Percentiles rank a stretch among this genome's conserved stretches.
Conservation (phyloP, 192 early-diverging fungal genomes). For the Umbelopsis sp. region DNA sequence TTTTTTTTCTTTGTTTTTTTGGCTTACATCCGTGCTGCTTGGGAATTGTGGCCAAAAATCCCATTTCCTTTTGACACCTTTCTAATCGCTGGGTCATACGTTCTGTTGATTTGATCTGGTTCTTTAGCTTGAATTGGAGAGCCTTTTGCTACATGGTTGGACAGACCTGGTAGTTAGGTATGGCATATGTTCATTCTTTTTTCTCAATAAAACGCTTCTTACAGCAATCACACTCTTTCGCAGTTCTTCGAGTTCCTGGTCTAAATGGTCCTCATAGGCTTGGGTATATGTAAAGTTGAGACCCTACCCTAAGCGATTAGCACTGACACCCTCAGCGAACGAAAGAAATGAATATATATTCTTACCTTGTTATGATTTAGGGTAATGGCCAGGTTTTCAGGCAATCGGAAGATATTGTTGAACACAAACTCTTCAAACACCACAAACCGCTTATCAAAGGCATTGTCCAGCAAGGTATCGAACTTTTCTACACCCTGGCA, state of each 20-base stretch:
- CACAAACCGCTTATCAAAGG: conserved; percentile 5
- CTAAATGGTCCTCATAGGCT: conserved; percentile 27
- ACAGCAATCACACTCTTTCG: conserved; percentile 3
- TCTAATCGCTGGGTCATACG: conserved; percentile 39
- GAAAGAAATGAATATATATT: neutral
- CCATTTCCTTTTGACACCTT: conserved; percentile 15
- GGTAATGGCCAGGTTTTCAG: neutral
- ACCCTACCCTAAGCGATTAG: neutral
- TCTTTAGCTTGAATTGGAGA: neutral
- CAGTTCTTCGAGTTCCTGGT: conserved; percentile 35
- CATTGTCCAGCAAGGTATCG: conserved; percentile 8
- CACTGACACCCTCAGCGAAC: neutral
- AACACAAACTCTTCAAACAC: conserved; percentile 17
- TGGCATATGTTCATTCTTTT: neutral
- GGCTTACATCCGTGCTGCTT: conserved; percentile 14
- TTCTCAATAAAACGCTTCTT: neutral
- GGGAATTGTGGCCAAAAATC: neutral
- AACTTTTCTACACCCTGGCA: conserved; percentile 9
- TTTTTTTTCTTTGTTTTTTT: too few species aligned
- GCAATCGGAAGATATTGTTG: conserved; percentile 16
- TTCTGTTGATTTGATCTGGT: conserved; percentile 29
- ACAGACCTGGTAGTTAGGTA: neutral
- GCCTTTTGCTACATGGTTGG: conserved; percentile 26
- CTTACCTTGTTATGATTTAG: conserved; percentile 5
- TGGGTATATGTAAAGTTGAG: conserved; percentile 13